Base-by-base conservation (phyloP, 2,329 filamentous ascomycete genomes). In the Ambrosiella xylebori region DNA sequence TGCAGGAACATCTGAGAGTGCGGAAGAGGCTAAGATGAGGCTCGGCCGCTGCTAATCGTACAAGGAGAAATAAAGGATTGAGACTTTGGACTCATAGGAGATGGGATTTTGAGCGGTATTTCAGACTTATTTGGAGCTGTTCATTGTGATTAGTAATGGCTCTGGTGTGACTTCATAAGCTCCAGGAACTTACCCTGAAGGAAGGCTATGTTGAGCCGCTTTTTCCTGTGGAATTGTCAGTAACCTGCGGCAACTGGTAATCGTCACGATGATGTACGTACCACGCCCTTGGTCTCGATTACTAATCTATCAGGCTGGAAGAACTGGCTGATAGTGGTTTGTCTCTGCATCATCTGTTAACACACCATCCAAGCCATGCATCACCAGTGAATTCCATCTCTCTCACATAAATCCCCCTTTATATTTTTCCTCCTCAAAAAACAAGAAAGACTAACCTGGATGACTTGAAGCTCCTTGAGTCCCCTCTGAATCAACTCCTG, bases 311-410 rank as follows among this genome's bases (percentile, higher is more conserved):
- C 90, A 62, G 94, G 71, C 72, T 96, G 86, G 74, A 88, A 97
- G 73, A 97, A 97, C 68, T 95, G 87, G 68, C 89, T 94, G 67
- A 98, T 81, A 55, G 93, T 79, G 9, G 91, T 94, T 85, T 97
- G 93, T 68, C 93, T 84, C 93, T 97, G 19, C 27, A 27, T 38
- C n/a, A 39, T 45, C 27, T 35, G 57, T 41, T 57, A 55, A 7
- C 9, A 44, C 19, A 15, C 19, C 36, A 12, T 37, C 19, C 51
- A 13, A 11, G 11, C 7, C 19, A 13, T n/a, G 8, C 27, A 57
- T 17, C 11, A n/a, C 41, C 6, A 19, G 11, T 7, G 4, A 11
- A n/a, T 37, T 8, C 12, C 8, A 13, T 11, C 35, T 8, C 11
- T 38, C 35, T 35, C 7, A 19, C 17, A 13, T 13, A 40, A n/a